Conservation (phyloP, 768 basidiomycete species). For the Kwoniella shandongensis region DNA sequence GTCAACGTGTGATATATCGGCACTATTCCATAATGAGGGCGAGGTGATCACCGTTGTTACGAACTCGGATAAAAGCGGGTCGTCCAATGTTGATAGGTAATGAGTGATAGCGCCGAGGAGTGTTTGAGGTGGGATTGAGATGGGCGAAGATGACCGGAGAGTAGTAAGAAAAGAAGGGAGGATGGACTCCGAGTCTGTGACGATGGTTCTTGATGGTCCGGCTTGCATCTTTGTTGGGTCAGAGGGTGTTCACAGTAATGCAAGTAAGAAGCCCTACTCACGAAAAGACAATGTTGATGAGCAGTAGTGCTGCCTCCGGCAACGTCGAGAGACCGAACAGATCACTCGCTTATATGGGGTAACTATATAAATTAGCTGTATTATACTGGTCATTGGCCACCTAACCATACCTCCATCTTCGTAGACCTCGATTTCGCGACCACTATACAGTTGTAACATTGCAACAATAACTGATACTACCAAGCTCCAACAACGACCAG, state of each 20-base stretch:
- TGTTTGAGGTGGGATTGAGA: slow-evolving; percentile 24
- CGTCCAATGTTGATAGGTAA: slow-evolving; percentile 26
- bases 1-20: not conserved
- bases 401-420: slow-evolving; percentile 8
- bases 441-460: no score
- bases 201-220: no score
- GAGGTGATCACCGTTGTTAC: slow-evolving; percentile 18
- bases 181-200: not conserved
- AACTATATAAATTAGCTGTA: no score
- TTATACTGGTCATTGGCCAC: no score
- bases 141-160: slow-evolving; percentile 11
- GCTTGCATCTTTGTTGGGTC: no score
- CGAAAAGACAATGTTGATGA: no score
- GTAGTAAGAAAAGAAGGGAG: slow-evolving; percentile 19
- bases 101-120: slow-evolving; percentile 39
- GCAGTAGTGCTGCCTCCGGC: no score
- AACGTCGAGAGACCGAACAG: not conserved
- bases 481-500: slow-evolving; percentile 6
- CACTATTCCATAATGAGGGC: slow-evolving; percentile 5
- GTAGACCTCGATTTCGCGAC: not conserved
- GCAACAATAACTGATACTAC: no score
- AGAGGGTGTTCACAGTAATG: no score
- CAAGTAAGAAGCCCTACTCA: no score
- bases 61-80: slow-evolving; percentile 5
- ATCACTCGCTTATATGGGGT: no score